Percentiles rank a stretch among this genome's conserved stretches.
These are phyloP conservation scores for Sclerotinia borealis DNA, from an alignment of 2,329 filamentous ascomycete genomes.

Conservation along the genomic window DNA sequence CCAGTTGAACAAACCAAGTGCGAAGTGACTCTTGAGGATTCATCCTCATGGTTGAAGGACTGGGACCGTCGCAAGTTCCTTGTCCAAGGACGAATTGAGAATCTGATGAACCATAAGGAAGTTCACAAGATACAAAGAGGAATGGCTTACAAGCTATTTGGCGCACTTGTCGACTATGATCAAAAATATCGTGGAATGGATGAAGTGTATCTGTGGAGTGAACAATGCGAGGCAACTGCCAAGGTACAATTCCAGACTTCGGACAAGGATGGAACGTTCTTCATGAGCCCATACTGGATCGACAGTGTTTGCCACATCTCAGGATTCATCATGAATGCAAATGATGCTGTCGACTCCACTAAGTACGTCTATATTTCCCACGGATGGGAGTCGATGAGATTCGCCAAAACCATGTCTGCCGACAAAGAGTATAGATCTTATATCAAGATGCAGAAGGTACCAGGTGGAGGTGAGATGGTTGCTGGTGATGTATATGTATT, in stretches of 20 bases:
- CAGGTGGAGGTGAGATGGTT: constrained; percentile 28
- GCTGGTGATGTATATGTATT: constrained; percentile 36
- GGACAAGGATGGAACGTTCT: constrained; percentile 45
- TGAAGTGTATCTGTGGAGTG: constrained; percentile 46
- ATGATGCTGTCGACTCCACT: constrained; percentile 29
- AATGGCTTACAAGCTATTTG: constrained; percentile 66
- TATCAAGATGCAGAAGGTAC: constrained; percentile 30
- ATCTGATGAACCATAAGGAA: constrained; percentile 16
- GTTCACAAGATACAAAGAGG: constrained; percentile 67
- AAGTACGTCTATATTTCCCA: constrained; percentile 26
- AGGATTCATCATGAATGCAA: constrained; percentile 55
- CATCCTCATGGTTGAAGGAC: constrained; percentile 8
- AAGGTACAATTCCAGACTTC: constrained; percentile 42
- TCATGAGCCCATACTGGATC: constrained; percentile 53
- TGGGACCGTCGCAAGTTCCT: constrained; percentile 14
- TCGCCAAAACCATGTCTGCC: constrained; percentile 19
- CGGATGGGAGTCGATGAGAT: constrained; percentile 26
- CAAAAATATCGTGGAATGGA: constrained; percentile 49
- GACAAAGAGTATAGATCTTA: constrained; percentile 24
- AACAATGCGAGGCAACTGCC: constrained; percentile 41
- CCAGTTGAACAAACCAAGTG: constrained; percentile 12
- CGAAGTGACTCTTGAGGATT: constrained; percentile 12
- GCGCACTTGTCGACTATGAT: constrained; percentile 49
- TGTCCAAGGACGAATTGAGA: constrained; percentile 39
- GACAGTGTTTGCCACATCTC: constrained; percentile 54